A percentile compares a stretch with the other conserved stretches of the same genome.
phyloP scores from a whole-genome alignment of 2,329 filamentous ascomycete species.

The Sporothrix euskadiensis region DNA sequence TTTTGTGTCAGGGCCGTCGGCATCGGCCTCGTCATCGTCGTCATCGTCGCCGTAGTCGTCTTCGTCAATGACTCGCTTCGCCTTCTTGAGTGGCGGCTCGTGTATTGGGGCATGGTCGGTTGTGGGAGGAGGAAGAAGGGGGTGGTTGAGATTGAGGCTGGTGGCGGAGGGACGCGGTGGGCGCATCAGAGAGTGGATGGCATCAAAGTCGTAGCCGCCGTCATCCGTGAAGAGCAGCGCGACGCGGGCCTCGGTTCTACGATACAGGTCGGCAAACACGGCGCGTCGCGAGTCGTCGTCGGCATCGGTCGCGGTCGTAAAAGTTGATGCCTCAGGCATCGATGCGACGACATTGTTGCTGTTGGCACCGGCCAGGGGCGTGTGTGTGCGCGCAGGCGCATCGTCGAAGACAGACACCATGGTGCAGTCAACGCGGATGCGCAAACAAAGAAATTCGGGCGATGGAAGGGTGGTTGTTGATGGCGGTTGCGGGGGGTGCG shows the following conservation, averaged over 20 bases:
- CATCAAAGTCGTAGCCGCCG: constrained; percentile 53
- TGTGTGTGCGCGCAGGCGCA: constrained; percentile 53
- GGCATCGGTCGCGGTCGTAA: constrained; percentile 45
- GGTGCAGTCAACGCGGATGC: constrained; percentile 43
- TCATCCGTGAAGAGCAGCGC: constrained; percentile 68
- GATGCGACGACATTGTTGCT: constrained; percentile 46
- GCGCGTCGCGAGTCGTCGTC: constrained; percentile 71
- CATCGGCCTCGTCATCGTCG: constrained; percentile 66
- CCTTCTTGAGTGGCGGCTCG: constrained; percentile 69
- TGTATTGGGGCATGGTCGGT: constrained; percentile 60
- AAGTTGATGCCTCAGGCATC: constrained; percentile 60
- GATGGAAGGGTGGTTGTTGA: constrained; percentile 46
- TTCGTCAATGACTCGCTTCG: constrained; percentile 76
- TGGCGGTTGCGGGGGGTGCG: constrained; percentile 44
- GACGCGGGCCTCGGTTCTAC: constrained; percentile 74
- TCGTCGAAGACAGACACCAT: constrained; percentile 64
- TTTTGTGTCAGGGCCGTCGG: constrained; percentile 40
- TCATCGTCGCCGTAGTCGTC: constrained; percentile 87
- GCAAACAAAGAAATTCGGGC: not conserved
- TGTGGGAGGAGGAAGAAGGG: constrained; percentile 54
- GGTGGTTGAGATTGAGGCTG: constrained; percentile 35
- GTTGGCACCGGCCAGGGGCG: constrained; percentile 47
- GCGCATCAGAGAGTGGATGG: constrained; percentile 56
- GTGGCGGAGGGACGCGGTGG: constrained; percentile 41
- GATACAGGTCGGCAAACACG: constrained; percentile 76